Percentiles rank a stretch among this genome's conserved stretches.
Conservation (phyloP, 768 basidiomycete species). For the Chlorophyllum brunneum region DNA sequence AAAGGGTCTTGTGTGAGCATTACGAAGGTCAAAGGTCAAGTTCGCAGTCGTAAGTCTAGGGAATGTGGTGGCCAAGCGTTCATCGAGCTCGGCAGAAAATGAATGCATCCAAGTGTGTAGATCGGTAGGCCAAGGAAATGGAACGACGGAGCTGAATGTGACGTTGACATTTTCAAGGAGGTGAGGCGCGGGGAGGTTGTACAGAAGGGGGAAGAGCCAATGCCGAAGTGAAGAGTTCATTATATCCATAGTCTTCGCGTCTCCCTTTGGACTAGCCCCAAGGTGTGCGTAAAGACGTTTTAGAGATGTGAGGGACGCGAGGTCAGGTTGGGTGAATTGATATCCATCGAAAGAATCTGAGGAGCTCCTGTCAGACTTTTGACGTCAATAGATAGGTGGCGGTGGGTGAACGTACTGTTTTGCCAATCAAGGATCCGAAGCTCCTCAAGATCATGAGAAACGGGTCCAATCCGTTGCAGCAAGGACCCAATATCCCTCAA, state of each 20-base stretch:
- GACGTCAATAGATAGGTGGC: not conserved
- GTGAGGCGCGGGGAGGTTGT: not conserved
- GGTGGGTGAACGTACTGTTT: not conserved
- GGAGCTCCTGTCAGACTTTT: not conserved
- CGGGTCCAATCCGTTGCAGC: slow-evolving; percentile 17
- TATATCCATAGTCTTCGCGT: slow-evolving; percentile 1
- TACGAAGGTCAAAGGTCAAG: slow-evolving; percentile 4
- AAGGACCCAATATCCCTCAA: slow-evolving; percentile 51
- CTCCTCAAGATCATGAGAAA: not conserved
- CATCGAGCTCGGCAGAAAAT: slow-evolving; percentile 2
- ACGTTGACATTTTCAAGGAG: slow-evolving; percentile 1
- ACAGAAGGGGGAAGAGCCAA: slow-evolving; percentile 9
- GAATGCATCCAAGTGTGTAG: slow-evolving; percentile 7
- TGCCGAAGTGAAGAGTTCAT: slow-evolving; percentile 7
- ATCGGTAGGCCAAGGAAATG: slow-evolving; percentile 10
- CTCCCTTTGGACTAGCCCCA: slow-evolving; percentile 7
- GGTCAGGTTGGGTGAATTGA: slow-evolving; percentile 7
- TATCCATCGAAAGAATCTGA: slow-evolving; percentile 6
- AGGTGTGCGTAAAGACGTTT: slow-evolving; percentile 5
- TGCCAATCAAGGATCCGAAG: slow-evolving; percentile 7
- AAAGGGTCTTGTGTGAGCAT: slow-evolving; percentile 6
- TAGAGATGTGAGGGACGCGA: not conserved
- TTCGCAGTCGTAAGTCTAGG: not conserved
- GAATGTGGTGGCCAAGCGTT: not conserved
- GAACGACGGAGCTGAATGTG: slow-evolving; percentile 9